phyloP scores from a whole-genome alignment of 495 filamentous ascomycete species.

The Talaromyces thailandensis region DNA sequence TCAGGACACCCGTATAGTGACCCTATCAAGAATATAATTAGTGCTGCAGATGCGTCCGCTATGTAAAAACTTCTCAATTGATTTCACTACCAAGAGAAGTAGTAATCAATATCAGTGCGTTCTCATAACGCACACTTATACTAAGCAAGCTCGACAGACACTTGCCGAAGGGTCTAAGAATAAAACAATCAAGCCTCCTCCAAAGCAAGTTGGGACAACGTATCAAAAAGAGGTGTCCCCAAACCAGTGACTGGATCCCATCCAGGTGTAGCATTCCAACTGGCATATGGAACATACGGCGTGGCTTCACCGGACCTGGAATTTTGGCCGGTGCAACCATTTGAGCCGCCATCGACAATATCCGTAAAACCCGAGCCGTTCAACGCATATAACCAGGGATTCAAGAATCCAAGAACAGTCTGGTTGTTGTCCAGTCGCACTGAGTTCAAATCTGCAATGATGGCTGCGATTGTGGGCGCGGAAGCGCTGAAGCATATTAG shows the following conservation, averaged over 20 bases:
- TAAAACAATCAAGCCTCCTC: not conserved
- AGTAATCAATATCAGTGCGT: not conserved
- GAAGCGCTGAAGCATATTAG: slow-evolving; percentile 16
- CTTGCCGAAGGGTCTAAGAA: not conserved
- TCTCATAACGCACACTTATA: not conserved
- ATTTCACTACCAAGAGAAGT: no score
- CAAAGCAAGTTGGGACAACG: slow-evolving; percentile 14
- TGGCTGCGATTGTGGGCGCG: slow-evolving; percentile 42
- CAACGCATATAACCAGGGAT: slow-evolving; percentile 52
- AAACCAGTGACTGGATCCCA: slow-evolving; percentile 37
- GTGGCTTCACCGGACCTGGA: slow-evolving; percentile 12
- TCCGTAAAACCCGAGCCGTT: slow-evolving; percentile 43
- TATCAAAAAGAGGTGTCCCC: slow-evolving; percentile 22
- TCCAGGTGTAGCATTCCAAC: slow-evolving; percentile 50
- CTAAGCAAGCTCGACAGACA: not conserved
- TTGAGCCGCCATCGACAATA: slow-evolving; percentile 44
- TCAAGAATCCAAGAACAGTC: slow-evolving; percentile 50
- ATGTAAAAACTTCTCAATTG: no score
- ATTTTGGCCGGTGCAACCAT: slow-evolving; percentile 38
- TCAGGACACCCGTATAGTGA: no score
- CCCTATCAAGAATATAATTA: no score
- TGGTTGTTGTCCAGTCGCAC: slow-evolving; percentile 39
- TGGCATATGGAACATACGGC: slow-evolving; percentile 38
- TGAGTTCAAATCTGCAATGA: slow-evolving; percentile 51
- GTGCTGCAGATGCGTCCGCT: not conserved